These are phyloP conservation scores for Nitzschia sp. DNA, from an alignment of 108 stramenopile genomes.

Conservation along the genomic window DNA sequence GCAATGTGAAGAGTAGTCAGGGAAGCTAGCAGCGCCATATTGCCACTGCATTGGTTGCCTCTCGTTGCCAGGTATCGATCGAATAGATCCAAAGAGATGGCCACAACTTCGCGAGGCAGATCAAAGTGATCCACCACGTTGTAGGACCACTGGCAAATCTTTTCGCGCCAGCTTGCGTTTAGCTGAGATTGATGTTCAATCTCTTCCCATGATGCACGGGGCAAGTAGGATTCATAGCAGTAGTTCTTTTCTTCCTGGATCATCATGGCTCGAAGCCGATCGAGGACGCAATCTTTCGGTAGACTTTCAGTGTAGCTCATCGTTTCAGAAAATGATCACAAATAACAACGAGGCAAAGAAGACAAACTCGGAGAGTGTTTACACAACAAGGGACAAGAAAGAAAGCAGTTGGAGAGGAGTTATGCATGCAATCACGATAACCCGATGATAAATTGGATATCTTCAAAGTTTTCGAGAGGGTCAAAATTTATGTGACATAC, in stretches of 20 bases:
- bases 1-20: conserved; percentile 77
- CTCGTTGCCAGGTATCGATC: conserved; percentile 77
- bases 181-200: conserved; percentile 15
- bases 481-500: too few relatives aligned
- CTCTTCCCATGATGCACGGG: conserved; percentile 1
- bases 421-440: too few relatives aligned
- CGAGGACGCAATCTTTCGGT: conserved; percentile 20
- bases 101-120: conserved; percentile 73
- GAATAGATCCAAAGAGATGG: conserved; percentile 66
- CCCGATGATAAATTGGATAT: too few relatives aligned
- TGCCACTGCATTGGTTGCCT: conserved; percentile 66
- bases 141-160: conserved; percentile 83
- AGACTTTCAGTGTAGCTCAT: conserved; percentile 13
- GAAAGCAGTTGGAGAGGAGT: too few relatives aligned
- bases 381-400: too few relatives aligned
- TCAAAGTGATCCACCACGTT: conserved; percentile 88
- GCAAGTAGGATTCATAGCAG: conserved; percentile 19
- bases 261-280: conserved; percentile 28
- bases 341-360: too few relatives aligned
- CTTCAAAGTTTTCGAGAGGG: too few relatives aligned
- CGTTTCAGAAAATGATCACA: too few relatives aligned
- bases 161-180: conserved; percentile 67
- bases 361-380: too few relatives aligned
- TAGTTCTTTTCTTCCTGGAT: conserved; percentile 22
- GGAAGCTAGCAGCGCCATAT: conserved; percentile 59